phyloP scores from a whole-genome alignment of 352 stramenopile species.

The Plasmopara viticola region DNA sequence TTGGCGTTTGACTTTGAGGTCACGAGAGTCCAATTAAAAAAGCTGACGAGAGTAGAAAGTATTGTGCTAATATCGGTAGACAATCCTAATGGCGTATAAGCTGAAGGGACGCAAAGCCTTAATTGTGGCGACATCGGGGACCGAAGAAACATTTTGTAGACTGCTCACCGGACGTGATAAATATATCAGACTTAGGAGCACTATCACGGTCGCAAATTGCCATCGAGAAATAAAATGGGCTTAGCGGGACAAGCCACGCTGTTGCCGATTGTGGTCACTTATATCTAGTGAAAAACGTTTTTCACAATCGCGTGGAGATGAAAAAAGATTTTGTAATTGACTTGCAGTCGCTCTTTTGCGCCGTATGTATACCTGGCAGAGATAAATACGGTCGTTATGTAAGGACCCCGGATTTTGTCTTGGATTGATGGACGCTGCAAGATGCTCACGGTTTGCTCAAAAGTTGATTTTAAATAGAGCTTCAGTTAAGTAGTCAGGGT shows the following conservation, averaged over 20 bases:
- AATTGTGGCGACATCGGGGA: background rate
- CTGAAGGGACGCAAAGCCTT: slow-evolving; percentile 2
- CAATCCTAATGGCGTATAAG: slow-evolving; percentile 2
- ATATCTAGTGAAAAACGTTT: background rate
- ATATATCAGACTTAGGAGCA: slow-evolving; percentile 7
- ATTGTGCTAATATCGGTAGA: background rate
- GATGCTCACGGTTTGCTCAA: background rate
- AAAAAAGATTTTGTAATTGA: background rate
- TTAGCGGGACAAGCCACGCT: background rate
- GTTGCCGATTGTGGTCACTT: background rate
- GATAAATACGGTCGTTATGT: slow-evolving; percentile 3
- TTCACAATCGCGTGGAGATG: background rate
- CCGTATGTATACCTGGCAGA: slow-evolving; percentile 2
- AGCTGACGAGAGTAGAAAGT: background rate
- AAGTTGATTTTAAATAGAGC: background rate
- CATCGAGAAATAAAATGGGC: background rate
- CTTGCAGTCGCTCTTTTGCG: background rate
- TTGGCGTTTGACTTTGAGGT: slow-evolving; percentile 1
- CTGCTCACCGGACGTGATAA: background rate
- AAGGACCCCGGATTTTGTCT: background rate
- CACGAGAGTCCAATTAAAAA: slow-evolving; percentile 4
- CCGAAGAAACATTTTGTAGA: no score
- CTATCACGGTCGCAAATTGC: slow-evolving; percentile 1
- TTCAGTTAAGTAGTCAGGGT: background rate
- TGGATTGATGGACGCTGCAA: background rate